phyloP scores from a whole-genome alignment of 108 stramenopile species.

The Thalassiosira profunda region DNA sequence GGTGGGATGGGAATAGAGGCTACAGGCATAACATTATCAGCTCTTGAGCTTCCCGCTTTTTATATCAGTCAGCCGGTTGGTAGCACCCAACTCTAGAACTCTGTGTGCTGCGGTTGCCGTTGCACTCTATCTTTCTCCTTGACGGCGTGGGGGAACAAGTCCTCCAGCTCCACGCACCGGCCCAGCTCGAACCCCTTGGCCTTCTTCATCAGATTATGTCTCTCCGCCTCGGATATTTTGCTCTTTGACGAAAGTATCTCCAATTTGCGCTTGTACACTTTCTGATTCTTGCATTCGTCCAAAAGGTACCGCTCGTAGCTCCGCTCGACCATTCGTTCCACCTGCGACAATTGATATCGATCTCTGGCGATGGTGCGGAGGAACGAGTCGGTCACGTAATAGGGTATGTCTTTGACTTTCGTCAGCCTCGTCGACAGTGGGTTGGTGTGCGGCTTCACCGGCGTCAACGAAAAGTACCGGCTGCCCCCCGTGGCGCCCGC shows the following conservation, averaged over 20 bases:
- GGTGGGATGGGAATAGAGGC: too few relatives aligned
- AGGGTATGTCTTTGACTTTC: constrained; percentile 88
- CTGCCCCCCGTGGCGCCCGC: constrained; percentile 54
- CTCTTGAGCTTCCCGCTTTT: too few relatives aligned
- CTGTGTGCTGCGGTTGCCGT: constrained; percentile 18
- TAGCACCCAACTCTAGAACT: constrained; percentile 25
- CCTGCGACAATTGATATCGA: constrained; percentile 88
- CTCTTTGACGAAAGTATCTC: constrained; percentile 40
- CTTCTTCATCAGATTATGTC: constrained; percentile 44
- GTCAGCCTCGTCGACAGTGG: constrained; percentile 73
- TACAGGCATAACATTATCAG: too few relatives aligned
- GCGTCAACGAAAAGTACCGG: constrained; percentile 83
- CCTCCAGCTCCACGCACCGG: constrained; percentile 78
- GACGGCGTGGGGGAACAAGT: constrained; percentile 65
- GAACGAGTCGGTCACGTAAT: constrained; percentile 87
- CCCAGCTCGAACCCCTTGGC: constrained; percentile 68
- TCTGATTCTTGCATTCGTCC: constrained; percentile 85
- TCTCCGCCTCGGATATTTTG: constrained; percentile 56
- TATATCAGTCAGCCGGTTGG: too few relatives aligned
- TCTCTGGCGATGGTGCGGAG: constrained; percentile 79
- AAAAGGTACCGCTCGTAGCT: constrained; percentile 79
- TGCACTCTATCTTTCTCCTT: constrained; percentile 28
- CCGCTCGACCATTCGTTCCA: constrained; percentile 88
- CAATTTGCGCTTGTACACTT: constrained; percentile 64
- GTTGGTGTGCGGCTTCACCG: constrained; percentile 68